These are phyloP conservation scores for Pseudocercospora macadamiae DNA, from an alignment of 2,329 filamentous ascomycete genomes.

Conservation along the genomic window DNA sequence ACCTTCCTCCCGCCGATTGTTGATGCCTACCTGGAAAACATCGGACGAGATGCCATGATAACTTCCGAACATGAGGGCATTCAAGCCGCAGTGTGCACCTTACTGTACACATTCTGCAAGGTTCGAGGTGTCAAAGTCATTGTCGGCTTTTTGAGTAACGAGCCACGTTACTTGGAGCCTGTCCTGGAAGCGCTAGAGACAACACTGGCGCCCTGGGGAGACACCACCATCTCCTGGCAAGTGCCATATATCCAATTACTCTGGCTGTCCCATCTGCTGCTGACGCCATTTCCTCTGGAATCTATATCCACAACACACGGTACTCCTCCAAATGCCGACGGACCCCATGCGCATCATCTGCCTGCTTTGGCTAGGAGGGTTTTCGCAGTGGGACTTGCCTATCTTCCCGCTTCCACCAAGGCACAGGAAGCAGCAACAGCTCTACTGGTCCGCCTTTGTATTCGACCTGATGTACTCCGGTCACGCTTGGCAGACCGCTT, in stretches of 20 bases:
- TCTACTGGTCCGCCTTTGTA: conserved; percentile 78
- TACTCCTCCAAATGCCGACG: conserved; percentile 55
- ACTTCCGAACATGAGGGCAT: conserved; percentile 43
- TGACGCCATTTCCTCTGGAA: conserved; percentile 84
- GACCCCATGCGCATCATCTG: conserved; percentile 62
- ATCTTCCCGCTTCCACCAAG: conserved; percentile 76
- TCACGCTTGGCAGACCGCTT: conserved; percentile 70
- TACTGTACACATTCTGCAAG: conserved; percentile 92
- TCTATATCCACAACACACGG: conserved; percentile 68
- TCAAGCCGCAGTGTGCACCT: conserved; percentile 71
- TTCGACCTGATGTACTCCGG: conserved; percentile 84
- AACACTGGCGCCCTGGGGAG: conserved; percentile 41
- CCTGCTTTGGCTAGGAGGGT: conserved; percentile 73
- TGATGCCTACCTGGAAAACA: conserved; percentile 72
- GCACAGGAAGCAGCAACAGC: conserved; percentile 86
- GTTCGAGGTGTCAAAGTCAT: conserved; percentile 92
- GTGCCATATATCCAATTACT: conserved; percentile 84
- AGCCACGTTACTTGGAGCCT: conserved; percentile 80
- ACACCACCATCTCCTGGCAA: conserved; percentile 63
- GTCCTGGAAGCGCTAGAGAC: conserved; percentile 75
- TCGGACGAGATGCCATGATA: conserved; percentile 39
- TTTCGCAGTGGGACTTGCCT: conserved; percentile 70
- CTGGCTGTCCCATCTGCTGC: conserved; percentile 65
- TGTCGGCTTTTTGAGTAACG: conserved; percentile 86
- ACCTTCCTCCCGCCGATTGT: conserved; percentile 74